Evolutionary conservation across 106 monocot species (phyloP).

Genomic region (Platanthera guangdongensis): DNA sequence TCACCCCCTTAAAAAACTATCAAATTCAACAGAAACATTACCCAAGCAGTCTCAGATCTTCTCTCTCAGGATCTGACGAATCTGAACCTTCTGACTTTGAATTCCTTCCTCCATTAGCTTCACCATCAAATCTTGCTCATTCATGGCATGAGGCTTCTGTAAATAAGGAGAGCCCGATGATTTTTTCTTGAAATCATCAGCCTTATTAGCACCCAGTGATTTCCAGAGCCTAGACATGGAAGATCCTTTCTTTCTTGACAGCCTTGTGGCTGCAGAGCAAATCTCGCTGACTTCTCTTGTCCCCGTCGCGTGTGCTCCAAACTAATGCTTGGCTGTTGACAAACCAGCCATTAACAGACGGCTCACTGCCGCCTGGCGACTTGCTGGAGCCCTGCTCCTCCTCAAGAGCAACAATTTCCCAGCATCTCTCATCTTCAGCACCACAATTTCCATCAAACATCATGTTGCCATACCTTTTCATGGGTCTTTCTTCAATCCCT

Average conservation of each 20-base stretch:
- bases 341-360: slow-evolving; percentile 55
- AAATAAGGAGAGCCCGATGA: slow-evolving; percentile 31
- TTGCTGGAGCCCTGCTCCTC: slow-evolving; percentile 79
- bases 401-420: slow-evolving; percentile 73
- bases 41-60: slow-evolving; percentile 34
- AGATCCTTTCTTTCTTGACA: slow-evolving; percentile 49
- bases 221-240: slow-evolving; percentile 69
- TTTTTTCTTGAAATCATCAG: slow-evolving; percentile 18
- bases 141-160: slow-evolving; percentile 25
- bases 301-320: slow-evolving; percentile 46
- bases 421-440: slow-evolving; percentile 70
- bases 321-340: slow-evolving; percentile 49
- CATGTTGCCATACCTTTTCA: slow-evolving; percentile 21
- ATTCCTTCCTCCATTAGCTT: slow-evolving; percentile 67
- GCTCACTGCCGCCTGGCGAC: slow-evolving; percentile 71
- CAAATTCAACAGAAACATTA: not conserved
- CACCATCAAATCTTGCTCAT: slow-evolving; percentile 55
- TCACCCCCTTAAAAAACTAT: no score
- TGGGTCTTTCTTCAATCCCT: slow-evolving; percentile 28
- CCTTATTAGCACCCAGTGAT: slow-evolving; percentile 26
- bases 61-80: slow-evolving; percentile 65
- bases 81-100: slow-evolving; percentile 62
- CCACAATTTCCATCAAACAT: slow-evolving; percentile 28
- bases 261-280: slow-evolving; percentile 36
- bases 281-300: slow-evolving; percentile 64